These are phyloP conservation scores for Achlya hypogyna DNA, from an alignment of 352 stramenopile genomes.

Conservation along the genomic window DNA sequence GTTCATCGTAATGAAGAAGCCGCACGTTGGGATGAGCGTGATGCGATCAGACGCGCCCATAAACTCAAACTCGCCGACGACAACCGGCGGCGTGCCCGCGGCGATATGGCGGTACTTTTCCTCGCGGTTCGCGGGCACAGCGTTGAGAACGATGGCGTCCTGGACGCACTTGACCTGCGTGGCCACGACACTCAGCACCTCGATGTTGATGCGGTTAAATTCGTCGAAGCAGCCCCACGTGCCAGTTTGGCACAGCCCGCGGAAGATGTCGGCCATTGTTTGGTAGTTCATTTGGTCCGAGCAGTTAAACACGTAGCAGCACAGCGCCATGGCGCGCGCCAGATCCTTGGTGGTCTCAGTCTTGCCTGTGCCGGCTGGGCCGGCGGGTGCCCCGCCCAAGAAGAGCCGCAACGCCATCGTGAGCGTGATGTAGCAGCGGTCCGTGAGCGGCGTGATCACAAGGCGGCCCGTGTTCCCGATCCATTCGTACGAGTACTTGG, in stretches of 20 bases:
- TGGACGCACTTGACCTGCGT: slow-evolving; percentile 83
- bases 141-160: slow-evolving; percentile 77
- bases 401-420: slow-evolving; percentile 95
- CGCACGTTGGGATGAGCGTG: slow-evolving; percentile 78
- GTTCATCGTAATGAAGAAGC: slow-evolving; percentile 96
- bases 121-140: slow-evolving; percentile 91
- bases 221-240: slow-evolving; percentile 86
- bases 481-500: slow-evolving; percentile 89
- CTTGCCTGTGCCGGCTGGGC: slow-evolving; percentile 88
- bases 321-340: slow-evolving; percentile 73
- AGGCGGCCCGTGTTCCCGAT: slow-evolving; percentile 86
- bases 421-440: slow-evolving; percentile 96
- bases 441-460: slow-evolving; percentile 93
- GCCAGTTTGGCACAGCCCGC: slow-evolving; percentile 69
- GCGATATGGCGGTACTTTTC: slow-evolving; percentile 90
- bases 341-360: slow-evolving; percentile 84
- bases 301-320: slow-evolving; percentile 87
- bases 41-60: slow-evolving; percentile 80
- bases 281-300: slow-evolving; percentile 87
- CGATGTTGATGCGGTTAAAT: slow-evolving; percentile 85
- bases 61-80: slow-evolving; percentile 82
- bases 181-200: slow-evolving; percentile 78
- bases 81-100: slow-evolving; percentile 87
- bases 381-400: slow-evolving; percentile 90
- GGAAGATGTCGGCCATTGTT: slow-evolving; percentile 85